These are phyloP conservation scores for Tetradesmus lagerheimii DNA, from an alignment of 139 green algal species.

Conservation along the genomic window DNA sequence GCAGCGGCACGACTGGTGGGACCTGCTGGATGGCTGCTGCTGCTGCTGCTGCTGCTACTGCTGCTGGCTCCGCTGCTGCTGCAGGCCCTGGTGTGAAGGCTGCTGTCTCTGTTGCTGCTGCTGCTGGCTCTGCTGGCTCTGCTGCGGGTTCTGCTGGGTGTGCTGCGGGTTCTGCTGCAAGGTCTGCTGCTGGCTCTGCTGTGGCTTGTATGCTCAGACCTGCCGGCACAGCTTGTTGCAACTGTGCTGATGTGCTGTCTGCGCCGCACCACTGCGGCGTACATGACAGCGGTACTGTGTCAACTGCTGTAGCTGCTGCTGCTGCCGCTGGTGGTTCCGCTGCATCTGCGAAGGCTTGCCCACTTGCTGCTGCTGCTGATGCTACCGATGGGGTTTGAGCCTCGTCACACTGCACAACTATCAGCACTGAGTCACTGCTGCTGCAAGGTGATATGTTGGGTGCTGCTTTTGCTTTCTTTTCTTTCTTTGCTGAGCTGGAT, in stretches of 20 bases:
- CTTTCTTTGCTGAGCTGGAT: neutral
- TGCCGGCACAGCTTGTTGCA: neutral
- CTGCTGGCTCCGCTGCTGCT: neutral
- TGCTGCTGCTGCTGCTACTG: neutral
- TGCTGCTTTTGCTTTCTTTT: neutral
- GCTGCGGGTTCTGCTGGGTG: too few relatives aligned
- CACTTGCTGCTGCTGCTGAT: neutral
- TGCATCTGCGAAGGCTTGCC: neutral
- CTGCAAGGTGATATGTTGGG: neutral
- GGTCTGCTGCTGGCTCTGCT: neutral
- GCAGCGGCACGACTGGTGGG: neutral
- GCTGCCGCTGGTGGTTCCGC: neutral
- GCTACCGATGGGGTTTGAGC: neutral
- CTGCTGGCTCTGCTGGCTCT: neutral
- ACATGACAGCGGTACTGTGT: neutral
- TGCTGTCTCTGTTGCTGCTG: neutral
- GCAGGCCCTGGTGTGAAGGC: neutral
- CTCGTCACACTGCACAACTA: neutral
- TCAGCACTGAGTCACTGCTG: neutral
- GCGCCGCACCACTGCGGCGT: neutral
- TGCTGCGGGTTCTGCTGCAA: neutral
- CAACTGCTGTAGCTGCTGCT: neutral
- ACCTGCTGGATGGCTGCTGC: neutral
- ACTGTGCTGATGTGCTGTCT: neutral
- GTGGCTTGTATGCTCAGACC: neutral